A percentile compares a stretch with the other conserved stretches of the same genome.
phyloP scores from a whole-genome alignment of 768 basidiomycete genomes.

The Omphalotus guepiniiformis region DNA sequence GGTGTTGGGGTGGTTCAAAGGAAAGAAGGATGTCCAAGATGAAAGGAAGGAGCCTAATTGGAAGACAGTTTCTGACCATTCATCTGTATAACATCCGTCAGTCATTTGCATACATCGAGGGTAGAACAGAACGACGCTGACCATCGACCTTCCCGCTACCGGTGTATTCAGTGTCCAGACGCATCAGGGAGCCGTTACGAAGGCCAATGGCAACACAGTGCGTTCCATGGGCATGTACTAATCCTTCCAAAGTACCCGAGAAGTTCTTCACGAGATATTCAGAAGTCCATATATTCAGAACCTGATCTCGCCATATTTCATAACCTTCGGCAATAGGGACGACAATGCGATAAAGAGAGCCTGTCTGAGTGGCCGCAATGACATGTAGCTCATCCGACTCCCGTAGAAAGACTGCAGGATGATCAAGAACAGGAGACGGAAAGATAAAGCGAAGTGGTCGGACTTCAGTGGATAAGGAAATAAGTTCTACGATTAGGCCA shows the following conservation, averaged over 20 bases:
- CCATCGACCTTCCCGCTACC: conserved; percentile 55
- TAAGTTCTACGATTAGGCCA: conserved; percentile 69
- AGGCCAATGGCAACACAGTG: conserved; percentile 63
- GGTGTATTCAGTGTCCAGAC: conserved; percentile 61
- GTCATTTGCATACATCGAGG: conserved; percentile 11
- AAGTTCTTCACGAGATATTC: conserved; percentile 64
- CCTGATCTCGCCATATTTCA: conserved; percentile 56
- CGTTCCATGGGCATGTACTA: conserved; percentile 64
- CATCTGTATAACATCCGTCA: conserved; percentile 38
- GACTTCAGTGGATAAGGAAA: conserved; percentile 63
- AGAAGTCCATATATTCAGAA: conserved; percentile 51
- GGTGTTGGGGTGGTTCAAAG: conserved; percentile 42
- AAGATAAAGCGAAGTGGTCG: conserved; percentile 75
- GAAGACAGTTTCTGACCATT: conserved; percentile 64
- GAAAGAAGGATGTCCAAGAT: conserved; percentile 63
- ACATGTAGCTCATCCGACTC: conserved; percentile 58
- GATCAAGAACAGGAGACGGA: conserved; percentile 60
- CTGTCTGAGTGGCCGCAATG: conserved; percentile 60
- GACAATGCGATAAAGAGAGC: conserved; percentile 70
- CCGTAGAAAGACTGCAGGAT: conserved; percentile 62
- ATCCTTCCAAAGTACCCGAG: conserved; percentile 36
- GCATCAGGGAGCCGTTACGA: conserved; percentile 58
- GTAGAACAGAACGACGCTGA: conserved; percentile 31
- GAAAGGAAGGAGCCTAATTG: conserved; percentile 60
- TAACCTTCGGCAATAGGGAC: conserved; percentile 52